Evolutionary conservation across 805 yeast species (phyloP).

Genomic region (Ogataea glucozyma): DNA sequence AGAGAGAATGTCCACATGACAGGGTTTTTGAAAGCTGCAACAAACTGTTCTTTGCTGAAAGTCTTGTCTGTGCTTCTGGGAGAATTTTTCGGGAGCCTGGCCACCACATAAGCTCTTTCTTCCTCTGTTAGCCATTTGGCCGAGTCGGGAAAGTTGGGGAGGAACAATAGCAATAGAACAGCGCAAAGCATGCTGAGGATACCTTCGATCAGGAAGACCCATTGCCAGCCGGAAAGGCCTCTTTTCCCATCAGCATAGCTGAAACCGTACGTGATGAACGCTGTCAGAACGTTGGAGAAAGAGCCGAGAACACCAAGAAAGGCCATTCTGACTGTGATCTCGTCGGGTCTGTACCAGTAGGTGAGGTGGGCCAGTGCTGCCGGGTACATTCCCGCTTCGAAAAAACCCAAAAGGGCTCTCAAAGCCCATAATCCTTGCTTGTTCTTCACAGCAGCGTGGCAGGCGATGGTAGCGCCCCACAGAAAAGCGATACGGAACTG

Average conservation of each 20-base stretch:
- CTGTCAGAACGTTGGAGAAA: slow-evolving; percentile 59
- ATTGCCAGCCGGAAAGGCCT: slow-evolving; percentile 64
- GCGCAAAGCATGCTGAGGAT: slow-evolving; percentile 57
- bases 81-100: slow-evolving; percentile 6
- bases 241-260: slow-evolving; percentile 47
- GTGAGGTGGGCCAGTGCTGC: slow-evolving; percentile 37
- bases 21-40: slow-evolving; percentile 6
- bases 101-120: slow-evolving; percentile 7
- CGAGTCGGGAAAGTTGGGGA: slow-evolving; percentile 51
- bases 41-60: slow-evolving; percentile 5
- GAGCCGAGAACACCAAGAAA: slow-evolving; percentile 61
- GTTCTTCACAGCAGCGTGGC: slow-evolving; percentile 36
- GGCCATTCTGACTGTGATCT: slow-evolving; percentile 59
- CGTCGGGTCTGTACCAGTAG: slow-evolving; percentile 53
- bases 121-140: slow-evolving; percentile 9
- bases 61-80: slow-evolving; percentile 9
- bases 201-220: slow-evolving; percentile 67
- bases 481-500: slow-evolving; percentile 21
- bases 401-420: slow-evolving; percentile 41
- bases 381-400: slow-evolving; percentile 49
- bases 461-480: slow-evolving; percentile 30
- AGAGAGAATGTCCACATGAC: slow-evolving; percentile 6
- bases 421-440: slow-evolving; percentile 43
- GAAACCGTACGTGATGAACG: slow-evolving; percentile 54
- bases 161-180: slow-evolving; percentile 51